phyloP scores from a whole-genome alignment of 2,329 filamentous ascomycete genomes.

The Capronia epimyces region DNA sequence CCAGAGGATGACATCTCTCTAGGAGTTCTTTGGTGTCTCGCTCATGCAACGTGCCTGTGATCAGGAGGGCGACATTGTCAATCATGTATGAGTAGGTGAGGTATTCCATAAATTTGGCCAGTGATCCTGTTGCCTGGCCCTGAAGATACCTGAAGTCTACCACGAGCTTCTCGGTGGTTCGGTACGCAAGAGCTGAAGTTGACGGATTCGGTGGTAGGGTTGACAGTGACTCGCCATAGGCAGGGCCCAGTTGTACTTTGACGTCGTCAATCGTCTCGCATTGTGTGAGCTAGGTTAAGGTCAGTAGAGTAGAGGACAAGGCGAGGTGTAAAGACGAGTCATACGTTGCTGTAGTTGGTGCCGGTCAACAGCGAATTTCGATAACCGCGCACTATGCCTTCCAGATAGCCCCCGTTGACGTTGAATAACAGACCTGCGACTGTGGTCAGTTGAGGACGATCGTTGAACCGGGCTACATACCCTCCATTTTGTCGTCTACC shows the following conservation, averaged over 20 bases:
- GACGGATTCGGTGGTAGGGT: slow-evolving; percentile 93
- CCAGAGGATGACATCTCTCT: slow-evolving; percentile 91
- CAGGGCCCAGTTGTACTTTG: slow-evolving; percentile 92
- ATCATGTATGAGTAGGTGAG: slow-evolving; percentile 99
- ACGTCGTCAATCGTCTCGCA: slow-evolving; percentile 60
- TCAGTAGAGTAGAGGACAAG: slow-evolving; percentile 4
- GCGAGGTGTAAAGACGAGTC: background rate
- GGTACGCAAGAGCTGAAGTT: slow-evolving; percentile 86
- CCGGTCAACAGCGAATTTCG: slow-evolving; percentile 85
- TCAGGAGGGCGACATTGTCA: slow-evolving; percentile 95
- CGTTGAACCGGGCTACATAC: slow-evolving; percentile 8
- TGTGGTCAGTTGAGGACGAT: slow-evolving; percentile 6
- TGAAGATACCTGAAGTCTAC: slow-evolving; percentile 95
- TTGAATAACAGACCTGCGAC: slow-evolving; percentile 75
- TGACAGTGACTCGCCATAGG: slow-evolving; percentile 94
- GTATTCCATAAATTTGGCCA: slow-evolving; percentile 95
- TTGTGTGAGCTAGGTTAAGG: slow-evolving; percentile 19
- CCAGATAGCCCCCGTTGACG: slow-evolving; percentile 88
- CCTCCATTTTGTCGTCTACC: slow-evolving; percentile 19
- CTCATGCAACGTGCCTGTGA: slow-evolving; percentile 95
- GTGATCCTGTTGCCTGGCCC: slow-evolving; percentile 83
- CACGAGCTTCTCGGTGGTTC: slow-evolving; percentile 96
- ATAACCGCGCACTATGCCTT: slow-evolving; percentile 95
- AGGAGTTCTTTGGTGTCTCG: slow-evolving; percentile 91
- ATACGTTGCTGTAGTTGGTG: slow-evolving; percentile 71